Conservation (phyloP, 2,329 filamentous ascomycete genomes). For the Fusarium sp. region DNA sequence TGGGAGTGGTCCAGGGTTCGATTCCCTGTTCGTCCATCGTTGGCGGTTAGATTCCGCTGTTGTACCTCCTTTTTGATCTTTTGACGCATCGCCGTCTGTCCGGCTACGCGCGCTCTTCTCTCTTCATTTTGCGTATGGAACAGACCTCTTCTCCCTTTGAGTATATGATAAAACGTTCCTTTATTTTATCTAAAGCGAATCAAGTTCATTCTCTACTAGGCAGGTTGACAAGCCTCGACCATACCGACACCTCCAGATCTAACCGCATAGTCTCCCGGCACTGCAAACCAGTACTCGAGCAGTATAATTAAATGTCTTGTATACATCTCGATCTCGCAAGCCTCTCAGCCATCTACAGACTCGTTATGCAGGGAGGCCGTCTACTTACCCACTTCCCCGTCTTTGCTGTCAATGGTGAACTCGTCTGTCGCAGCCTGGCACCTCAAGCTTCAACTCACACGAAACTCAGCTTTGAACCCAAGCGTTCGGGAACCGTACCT, state of each 20-base stretch:
- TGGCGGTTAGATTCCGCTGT: conserved; percentile 38
- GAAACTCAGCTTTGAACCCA: conserved; percentile 1
- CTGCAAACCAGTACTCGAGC: neutral
- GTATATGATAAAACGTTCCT: no score
- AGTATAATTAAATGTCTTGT: neutral
- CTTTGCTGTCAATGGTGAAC: neutral
- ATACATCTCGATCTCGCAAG: conserved; percentile 20
- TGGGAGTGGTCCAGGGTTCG: conserved; percentile 49
- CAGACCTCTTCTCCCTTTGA: no score
- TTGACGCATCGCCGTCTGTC: neutral
- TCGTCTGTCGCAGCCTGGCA: conserved; percentile 4
- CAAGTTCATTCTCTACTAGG: neutral
- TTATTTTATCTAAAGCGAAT: no score
- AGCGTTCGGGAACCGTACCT: conserved; percentile 10
- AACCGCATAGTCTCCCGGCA: neutral
- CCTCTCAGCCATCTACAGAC: neutral
- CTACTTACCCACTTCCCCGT: conserved; percentile 16
- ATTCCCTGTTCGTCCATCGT: conserved; percentile 48
- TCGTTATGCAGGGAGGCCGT: conserved; percentile 27
- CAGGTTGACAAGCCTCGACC: no score
- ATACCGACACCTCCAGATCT: no score
- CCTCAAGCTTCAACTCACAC: conserved; percentile 5
- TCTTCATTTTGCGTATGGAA: no score
- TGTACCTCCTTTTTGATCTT: conserved; percentile 26
- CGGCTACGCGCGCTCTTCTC: no score